Conservation (phyloP, 2,329 filamentous ascomycete genomes). For the Davidsoniella virescens region DNA sequence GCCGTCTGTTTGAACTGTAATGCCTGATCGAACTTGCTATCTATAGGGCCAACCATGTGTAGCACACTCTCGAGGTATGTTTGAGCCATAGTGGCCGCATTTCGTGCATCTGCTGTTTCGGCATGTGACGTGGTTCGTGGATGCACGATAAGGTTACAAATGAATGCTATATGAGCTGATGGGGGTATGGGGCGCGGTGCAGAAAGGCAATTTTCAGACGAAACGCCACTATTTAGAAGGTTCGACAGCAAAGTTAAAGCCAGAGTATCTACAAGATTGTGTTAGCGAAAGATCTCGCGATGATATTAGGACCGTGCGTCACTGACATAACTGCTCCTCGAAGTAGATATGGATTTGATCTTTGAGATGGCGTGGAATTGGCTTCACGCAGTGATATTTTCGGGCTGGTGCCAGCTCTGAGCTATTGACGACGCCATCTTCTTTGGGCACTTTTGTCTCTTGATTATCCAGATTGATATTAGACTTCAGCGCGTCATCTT, state of each 20-base stretch:
- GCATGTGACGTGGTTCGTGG: conserved; percentile 63
- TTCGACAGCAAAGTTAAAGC: conserved; percentile 49
- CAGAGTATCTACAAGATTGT: conserved; percentile 27
- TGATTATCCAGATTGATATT: too few species aligned
- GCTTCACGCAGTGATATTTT: background rate
- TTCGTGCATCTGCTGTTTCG: conserved; percentile 39
- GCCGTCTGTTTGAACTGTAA: conserved; percentile 44
- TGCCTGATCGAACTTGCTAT: conserved; percentile 51
- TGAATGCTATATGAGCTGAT: conserved; percentile 55
- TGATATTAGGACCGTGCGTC: background rate
- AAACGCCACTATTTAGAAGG: conserved; percentile 39
- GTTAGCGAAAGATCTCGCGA: background rate
- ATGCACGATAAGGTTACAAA: conserved; percentile 70
- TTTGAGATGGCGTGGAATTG: conserved; percentile 8
- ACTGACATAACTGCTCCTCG: conserved; percentile 18
- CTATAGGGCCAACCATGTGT: conserved; percentile 48
- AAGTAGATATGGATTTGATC: conserved; percentile 12
- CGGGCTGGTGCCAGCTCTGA: too few species aligned
- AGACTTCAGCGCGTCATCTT: too few species aligned
- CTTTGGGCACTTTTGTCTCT: too few species aligned
- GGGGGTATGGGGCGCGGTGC: conserved; percentile 40
- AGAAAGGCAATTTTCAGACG: conserved; percentile 16
- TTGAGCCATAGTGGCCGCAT: conserved; percentile 50
- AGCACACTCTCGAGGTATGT: conserved; percentile 54
- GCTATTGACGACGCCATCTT: too few species aligned